Evolutionary conservation across 2,329 filamentous ascomycete genomes (phyloP), one percentile per base, ranked within the genome.

Genomic region (Myriosclerotinia scirpicola): DNA sequence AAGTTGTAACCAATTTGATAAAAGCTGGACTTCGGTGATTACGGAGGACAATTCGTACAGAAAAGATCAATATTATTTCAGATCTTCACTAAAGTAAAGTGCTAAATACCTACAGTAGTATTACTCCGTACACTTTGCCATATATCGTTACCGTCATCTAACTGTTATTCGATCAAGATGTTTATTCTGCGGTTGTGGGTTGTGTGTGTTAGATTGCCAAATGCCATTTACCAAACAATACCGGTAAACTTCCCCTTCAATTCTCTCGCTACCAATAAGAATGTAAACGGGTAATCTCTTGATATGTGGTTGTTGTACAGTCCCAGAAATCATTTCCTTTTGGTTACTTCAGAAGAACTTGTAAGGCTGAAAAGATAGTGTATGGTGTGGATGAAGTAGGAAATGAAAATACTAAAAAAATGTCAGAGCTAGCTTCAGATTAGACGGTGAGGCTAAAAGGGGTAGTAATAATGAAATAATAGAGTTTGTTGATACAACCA

Each of bases 311-410:
- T 38, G 52, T 56, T 22, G 52, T n/a, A 58, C 53, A 46, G 14
- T 50, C 26, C 42, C 20, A 26, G 36, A 50, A 46, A 48, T 36
- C n/a, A 58, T 46, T 26, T 11, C 26, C 20, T 36, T 22, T 55
- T 46, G 40, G 53, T 64, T 64, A 64, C 61, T 38, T 64, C 17
- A 64, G 50, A 34, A 50, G 30, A 59, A 52, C n/a, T 59, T 59
- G 54, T 65, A 65, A 65, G 62, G 62, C 62, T 65, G 62, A 65
- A 56, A 56, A 20, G 40, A 17, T 56, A 26, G 26, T 26, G 26
- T 46, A 7, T 17, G 56, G 30, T 38, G 44, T 58, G 52, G 63
- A 54, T 44, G 17, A 44, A 44, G 40, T 42, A 42, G 3, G 40
- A 42, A 46, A 20, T 46, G 44, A 40, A 40, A 40, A 40, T 40